Conservation (phyloP, 495 filamentous ascomycete genomes). For the Patellaria atrata region DNA sequence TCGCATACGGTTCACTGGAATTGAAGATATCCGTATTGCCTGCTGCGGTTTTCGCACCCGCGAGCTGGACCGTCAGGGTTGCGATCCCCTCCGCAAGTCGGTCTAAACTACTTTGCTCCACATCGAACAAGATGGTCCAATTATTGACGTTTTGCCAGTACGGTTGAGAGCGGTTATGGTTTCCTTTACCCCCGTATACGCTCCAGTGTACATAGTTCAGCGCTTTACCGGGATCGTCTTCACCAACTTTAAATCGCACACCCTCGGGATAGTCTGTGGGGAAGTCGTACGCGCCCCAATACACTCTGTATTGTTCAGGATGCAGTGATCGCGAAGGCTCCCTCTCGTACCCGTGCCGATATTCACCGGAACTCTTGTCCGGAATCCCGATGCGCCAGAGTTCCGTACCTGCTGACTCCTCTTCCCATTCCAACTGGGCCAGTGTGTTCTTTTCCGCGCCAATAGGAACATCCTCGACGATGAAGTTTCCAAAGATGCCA, state of each 20-base stretch:
- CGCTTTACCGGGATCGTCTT: constrained; percentile 31
- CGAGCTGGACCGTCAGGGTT: constrained; percentile 42
- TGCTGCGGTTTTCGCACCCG: constrained; percentile 40
- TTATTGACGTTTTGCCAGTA: constrained; percentile 32
- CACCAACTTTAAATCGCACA: constrained; percentile 36
- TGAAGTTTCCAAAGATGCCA: constrained; percentile 40
- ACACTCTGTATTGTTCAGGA: constrained; percentile 38
- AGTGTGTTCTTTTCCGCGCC: constrained; percentile 18
- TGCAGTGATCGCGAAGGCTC: constrained; percentile 31
- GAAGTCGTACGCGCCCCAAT: constrained; percentile 43
- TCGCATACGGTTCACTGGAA: constrained; percentile 30
- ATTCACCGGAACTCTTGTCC: constrained; percentile 41
- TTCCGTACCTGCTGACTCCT: constrained; percentile 37
- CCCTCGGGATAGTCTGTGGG: constrained; percentile 37
- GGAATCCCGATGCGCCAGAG: constrained; percentile 42
- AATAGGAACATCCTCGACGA: constrained; percentile 31
- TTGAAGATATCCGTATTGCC: constrained; percentile 43
- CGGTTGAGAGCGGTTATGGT: constrained; percentile 20
- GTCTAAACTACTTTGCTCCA: constrained; percentile 13
- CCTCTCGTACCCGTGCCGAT: constrained; percentile 34
- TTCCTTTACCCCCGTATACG: constrained; percentile 34
- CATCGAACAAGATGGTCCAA: constrained; percentile 38
- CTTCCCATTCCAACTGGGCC: constrained; percentile 24
- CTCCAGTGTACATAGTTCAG: constrained; percentile 43
- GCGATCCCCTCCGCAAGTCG: constrained; percentile 24